Percentiles rank a stretch among this genome's conserved stretches.
phyloP scores from a whole-genome alignment of 495 filamentous ascomycete species.

The Chlorociboria aeruginascens region DNA sequence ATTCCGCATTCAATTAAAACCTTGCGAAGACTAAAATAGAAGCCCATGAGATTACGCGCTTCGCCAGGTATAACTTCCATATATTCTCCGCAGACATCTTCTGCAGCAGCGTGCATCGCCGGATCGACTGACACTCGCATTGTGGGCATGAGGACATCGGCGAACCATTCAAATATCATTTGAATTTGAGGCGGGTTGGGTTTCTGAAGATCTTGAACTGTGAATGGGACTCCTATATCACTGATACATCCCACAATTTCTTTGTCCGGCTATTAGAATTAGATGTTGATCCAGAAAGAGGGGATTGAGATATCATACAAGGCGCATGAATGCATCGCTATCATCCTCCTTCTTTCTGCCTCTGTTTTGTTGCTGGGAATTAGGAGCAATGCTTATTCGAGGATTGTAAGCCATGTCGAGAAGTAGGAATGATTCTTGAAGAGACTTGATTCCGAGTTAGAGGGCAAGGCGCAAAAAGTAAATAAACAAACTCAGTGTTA shows the following conservation, averaged over 20 bases:
- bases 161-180: slow-evolving; percentile 95
- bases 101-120: slow-evolving; percentile 79
- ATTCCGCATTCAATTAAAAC: slow-evolving; percentile 83
- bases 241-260: slow-evolving; percentile 96
- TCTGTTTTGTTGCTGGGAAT: slow-evolving; percentile 43
- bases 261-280: slow-evolving; percentile 41
- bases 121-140: slow-evolving; percentile 87
- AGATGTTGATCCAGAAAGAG: neutral
- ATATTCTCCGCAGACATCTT: slow-evolving; percentile 69
- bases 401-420: slow-evolving; percentile 55
- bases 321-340: slow-evolving; percentile 77
- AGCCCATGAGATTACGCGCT: slow-evolving; percentile 84
- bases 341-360: slow-evolving; percentile 70
- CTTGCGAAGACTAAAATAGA: slow-evolving; percentile 66
- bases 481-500: slow-evolving; percentile 4
- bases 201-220: slow-evolving; percentile 79
- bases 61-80: slow-evolving; percentile 75
- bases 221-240: slow-evolving; percentile 86
- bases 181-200: slow-evolving; percentile 89
- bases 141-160: slow-evolving; percentile 81
- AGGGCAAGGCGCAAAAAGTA: neutral
- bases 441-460: neutral
- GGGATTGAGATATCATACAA: slow-evolving; percentile 36
- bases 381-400: slow-evolving; percentile 61
- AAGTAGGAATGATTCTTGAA: neutral